Base-by-base conservation (phyloP, 345 rosid genomes). In the Acer negundo region DNA sequence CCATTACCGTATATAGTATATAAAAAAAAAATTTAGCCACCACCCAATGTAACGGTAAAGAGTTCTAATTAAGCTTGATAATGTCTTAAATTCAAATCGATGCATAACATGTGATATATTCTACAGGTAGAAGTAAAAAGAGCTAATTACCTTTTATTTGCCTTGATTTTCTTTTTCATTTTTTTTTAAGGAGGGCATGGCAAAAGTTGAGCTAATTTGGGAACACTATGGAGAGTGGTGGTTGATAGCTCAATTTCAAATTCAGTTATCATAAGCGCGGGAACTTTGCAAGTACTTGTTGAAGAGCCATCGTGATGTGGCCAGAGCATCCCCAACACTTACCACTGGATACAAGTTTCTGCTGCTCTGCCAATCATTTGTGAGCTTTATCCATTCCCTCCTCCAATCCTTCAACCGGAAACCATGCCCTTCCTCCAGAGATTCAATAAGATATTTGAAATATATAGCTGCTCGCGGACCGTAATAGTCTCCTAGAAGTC, bases 401-500 rank as follows among this genome's bases (percentile, higher is more conserved):
- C 95, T 82, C 95, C 95, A 88, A 17, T 82, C 83, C 72, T 86
- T 84, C 69, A 89, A 42, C 77, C 40, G 74, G 71, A 91, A 91
- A 51, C 78, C 74, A 19, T 77, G 65, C 3, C 89, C 93, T 2
- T 64, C 80, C 77, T 85, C 88, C 55, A 88, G 40, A 59, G 93
- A 88, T 72, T 80, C 76, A 12, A 77, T 78, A 51, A 88, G 75
- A 75, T 73, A 79, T 66, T 82, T 86, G 86, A 89, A 91, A 70
- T 89, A 89, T 66, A 89, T 81, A 19, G 91, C 92, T 47, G 93
- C 93, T 80, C 93, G 87, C 16, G 92, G 92, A 7, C 90, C 87
- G 35, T 91, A 89, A 81, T 91, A 89, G 80, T 89, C 92, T 76
- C 69, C 74, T 22, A 91, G 69, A 58, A 91, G 88, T 6, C 95